Conservation (phyloP, 2,329 filamentous ascomycete genomes). For the Tolypocladium paradoxum region DNA sequence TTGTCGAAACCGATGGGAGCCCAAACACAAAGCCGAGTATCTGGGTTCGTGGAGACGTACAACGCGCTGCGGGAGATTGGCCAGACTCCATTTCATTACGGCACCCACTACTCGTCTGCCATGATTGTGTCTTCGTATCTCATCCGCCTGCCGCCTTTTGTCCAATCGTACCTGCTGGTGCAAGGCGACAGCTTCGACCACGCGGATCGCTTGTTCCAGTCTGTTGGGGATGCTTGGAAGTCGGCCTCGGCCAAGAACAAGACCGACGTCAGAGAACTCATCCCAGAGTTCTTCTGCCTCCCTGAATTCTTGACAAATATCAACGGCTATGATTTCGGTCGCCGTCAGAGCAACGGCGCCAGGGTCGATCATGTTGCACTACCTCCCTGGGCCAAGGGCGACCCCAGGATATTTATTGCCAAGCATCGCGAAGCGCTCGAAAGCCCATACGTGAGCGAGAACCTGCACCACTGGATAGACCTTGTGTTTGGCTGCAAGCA, state of each 20-base stretch:
- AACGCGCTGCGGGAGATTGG: conserved; percentile 84
- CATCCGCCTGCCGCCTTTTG: conserved; percentile 89
- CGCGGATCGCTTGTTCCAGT: conserved; percentile 90
- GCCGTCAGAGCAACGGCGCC: conserved; percentile 67
- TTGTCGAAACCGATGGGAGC: conserved; percentile 94
- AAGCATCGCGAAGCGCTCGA: conserved; percentile 95
- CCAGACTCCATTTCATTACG: conserved; percentile 90
- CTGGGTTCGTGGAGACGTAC: conserved; percentile 75
- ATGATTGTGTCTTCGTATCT: conserved; percentile 98
- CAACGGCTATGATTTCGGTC: conserved; percentile 89
- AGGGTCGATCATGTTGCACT: conserved; percentile 77
- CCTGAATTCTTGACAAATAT: conserved; percentile 92
- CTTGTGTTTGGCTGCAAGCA: conserved; percentile 92
- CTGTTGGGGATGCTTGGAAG: conserved; percentile 79
- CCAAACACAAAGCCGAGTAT: conserved; percentile 65
- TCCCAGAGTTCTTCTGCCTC: conserved; percentile 93
- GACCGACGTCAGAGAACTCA: conserved; percentile 88
- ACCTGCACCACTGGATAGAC: conserved; percentile 92
- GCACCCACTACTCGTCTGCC: conserved; percentile 95
- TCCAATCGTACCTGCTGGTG: conserved; percentile 85
- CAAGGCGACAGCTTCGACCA: conserved; percentile 97
- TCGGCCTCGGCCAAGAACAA: conserved; percentile 85
- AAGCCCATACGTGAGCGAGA: conserved; percentile 80
- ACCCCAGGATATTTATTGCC: conserved; percentile 88
- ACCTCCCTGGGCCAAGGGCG: conserved; percentile 95